Conservation (phyloP, 495 filamentous ascomycete genomes). For the Lentithecium fluviatile region DNA sequence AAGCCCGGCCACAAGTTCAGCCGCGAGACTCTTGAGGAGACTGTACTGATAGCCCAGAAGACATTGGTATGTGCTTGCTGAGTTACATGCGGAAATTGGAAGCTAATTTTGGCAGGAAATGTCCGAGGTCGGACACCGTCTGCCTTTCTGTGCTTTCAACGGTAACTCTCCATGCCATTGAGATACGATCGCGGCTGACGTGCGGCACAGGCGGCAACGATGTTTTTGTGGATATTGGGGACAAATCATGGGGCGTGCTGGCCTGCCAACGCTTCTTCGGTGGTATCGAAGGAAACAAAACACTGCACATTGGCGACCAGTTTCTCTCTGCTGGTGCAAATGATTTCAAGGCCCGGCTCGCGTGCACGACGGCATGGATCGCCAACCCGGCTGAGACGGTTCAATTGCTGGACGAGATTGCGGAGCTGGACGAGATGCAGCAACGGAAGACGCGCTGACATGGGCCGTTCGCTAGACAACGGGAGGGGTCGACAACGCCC, state of each 20-base stretch:
- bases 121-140: conserved; percentile 61
- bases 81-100: background rate
- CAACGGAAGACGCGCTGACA: conserved; percentile 32
- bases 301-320: conserved; percentile 90
- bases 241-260: conserved; percentile 92
- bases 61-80: conserved; percentile 51
- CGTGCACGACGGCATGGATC: conserved; percentile 81
- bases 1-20: conserved; percentile 61
- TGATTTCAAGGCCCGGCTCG: conserved; percentile 81
- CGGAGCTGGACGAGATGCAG: conserved; percentile 45
- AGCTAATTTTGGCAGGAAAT: conserved; percentile 53
- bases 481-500: background rate
- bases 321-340: conserved; percentile 94
- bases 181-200: background rate
- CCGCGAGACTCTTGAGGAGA: conserved; percentile 91
- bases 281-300: conserved; percentile 59
- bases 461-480: conserved; percentile 18
- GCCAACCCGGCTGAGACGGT: conserved; percentile 89
- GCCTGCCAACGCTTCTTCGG: conserved; percentile 92
- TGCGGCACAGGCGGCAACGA: conserved; percentile 69
- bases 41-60: conserved; percentile 89
- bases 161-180: conserved; percentile 45
- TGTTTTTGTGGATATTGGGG: conserved; percentile 98
- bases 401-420: conserved; percentile 78
- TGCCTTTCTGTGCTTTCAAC: conserved; percentile 99